Percentiles rank a stretch among this genome's conserved stretches.
phyloP scores from a whole-genome alignment of 2,329 filamentous ascomycete genomes.

The Curvularia sp. region DNA sequence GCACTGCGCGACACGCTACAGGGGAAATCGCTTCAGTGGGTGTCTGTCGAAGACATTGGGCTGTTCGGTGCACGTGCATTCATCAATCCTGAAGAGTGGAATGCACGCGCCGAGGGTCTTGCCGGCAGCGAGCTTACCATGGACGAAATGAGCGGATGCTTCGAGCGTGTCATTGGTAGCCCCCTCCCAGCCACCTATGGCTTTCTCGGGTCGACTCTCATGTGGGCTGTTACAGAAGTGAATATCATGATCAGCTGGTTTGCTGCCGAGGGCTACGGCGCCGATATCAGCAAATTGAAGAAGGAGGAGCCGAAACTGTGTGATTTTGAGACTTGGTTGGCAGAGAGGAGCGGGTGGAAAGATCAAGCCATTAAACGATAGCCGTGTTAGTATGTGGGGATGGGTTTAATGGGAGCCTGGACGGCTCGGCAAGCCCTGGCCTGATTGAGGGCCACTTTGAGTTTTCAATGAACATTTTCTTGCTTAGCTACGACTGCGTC shows the following conservation, averaged over 20 bases:
- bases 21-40: constrained; percentile 53
- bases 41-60: constrained; percentile 59
- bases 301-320: constrained; percentile 56
- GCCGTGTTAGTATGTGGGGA: neutral
- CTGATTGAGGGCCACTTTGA: neutral
- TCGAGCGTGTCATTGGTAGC: constrained; percentile 56
- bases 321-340: constrained; percentile 59
- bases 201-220: constrained; percentile 51
- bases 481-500: neutral
- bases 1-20: constrained; percentile 53
- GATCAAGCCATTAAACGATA: constrained; percentile 27
- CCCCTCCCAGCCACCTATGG: constrained; percentile 55
- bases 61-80: constrained; percentile 61
- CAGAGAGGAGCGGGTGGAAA: constrained; percentile 56
- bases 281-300: constrained; percentile 55
- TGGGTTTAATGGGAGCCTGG: constrained; percentile 5
- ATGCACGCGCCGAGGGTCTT: constrained; percentile 56
- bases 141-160: constrained; percentile 55
- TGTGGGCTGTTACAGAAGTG: constrained; percentile 55
- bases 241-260: constrained; percentile 63
- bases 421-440: neutral
- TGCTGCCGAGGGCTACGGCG: constrained; percentile 56
- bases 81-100: constrained; percentile 55
- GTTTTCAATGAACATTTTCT: neutral
- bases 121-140: constrained; percentile 62